phyloP scores from a whole-genome alignment of 73 alveolate species.

The Paramecium sonneborni region DNA sequence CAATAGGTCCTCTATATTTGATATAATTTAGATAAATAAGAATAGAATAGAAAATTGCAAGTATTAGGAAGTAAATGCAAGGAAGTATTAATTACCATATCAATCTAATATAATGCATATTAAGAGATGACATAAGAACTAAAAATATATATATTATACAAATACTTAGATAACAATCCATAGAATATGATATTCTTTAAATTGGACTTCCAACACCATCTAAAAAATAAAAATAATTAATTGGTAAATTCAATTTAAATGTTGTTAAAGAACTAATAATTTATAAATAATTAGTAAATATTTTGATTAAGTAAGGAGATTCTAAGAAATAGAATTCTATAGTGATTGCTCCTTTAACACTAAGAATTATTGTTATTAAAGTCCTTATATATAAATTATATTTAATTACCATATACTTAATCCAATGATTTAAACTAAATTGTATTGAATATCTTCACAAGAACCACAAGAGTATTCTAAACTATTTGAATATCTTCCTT shows the following conservation, averaged over 20 bases:
- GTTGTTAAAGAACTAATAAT: not conserved
- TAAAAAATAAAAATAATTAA: not conserved
- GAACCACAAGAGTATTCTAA: conserved; percentile 18
- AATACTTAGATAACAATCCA: conserved; percentile 31
- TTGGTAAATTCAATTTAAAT: conserved; percentile 10
- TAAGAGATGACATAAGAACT: not conserved
- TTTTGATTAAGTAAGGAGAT: not conserved
- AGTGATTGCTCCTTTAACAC: not conserved
- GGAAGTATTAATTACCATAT: conserved; percentile 17
- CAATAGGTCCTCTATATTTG: not conserved
- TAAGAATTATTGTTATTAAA: not conserved
- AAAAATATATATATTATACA: not conserved
- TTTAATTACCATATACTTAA: not conserved
- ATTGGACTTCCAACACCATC: conserved; percentile 16
- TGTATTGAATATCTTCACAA: not conserved
- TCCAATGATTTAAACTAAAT: not conserved
- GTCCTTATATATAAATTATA: not conserved
- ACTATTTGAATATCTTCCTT: not conserved
- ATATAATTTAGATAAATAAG: not conserved
- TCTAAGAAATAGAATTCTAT: not conserved
- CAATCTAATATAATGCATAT: not conserved
- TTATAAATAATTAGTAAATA: not conserved
- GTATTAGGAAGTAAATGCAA: not conserved
- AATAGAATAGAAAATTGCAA: not conserved
- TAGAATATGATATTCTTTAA: not conserved